Evolutionary conservation across 805 yeast genomes (phyloP), one percentile per base, ranked within the genome.

Genomic region (Pichia scutulata): DNA sequence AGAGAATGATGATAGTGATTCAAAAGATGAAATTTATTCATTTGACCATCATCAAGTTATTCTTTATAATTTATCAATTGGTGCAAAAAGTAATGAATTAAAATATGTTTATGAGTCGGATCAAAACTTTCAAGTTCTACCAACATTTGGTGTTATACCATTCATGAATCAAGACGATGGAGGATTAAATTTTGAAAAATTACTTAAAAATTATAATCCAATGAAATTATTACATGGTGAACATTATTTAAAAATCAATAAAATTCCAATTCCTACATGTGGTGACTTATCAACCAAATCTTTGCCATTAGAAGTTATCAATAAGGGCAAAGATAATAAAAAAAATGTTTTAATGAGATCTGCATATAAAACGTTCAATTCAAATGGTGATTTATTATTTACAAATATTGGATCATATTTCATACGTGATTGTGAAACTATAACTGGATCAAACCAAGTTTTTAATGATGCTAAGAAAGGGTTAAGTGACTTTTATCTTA

Each of bases 191-290:
- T 78, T 84, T 64, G 71, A 76, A 53, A 72, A 75, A 52, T 66
- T 83, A 42, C 81, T 92, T 58, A 85, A 82, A 52, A 82, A 87
- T 70, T 92, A 88, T 75, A 87, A 88, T 69, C 96, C 93, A 53
- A 84, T 89, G 80, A 76, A 84, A 69, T 75, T 92, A 62, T 77
- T 92, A 58, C 98, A 92, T 66, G 99, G 98, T 52, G 99, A 92
- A 71, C 97, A 92, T 67, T 92, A 86, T 69, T 73, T 90, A 59
- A 89, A 81, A 68, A 67, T 92, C 55, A 75, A 75, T 56, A 78
- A 82, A 66, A 82, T 77, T 73, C 93, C 95, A 51, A 74, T 92
- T 51, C 95, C 96, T 54, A 78, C 86, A 1, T 74, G 77, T 54
- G 95, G 83, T 3, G 64, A 69, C 2, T 67, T 89, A 42, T 74